Conservation (phyloP, 345 rosid genomes). For the Linum lewisii region DNA sequence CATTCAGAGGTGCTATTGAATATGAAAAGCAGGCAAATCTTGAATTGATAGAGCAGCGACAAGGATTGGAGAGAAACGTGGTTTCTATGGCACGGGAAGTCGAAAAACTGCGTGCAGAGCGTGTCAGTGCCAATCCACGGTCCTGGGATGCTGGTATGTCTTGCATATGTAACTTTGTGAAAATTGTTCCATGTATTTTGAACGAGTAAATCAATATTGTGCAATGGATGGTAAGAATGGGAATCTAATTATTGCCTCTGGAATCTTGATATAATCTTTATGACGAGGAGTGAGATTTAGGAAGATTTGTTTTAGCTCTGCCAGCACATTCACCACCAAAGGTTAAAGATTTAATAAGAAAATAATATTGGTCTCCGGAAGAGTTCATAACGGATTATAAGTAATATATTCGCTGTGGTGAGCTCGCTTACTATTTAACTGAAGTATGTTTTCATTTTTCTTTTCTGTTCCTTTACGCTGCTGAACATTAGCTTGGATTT, state of each 20-base stretch:
- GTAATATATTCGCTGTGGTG: too few species aligned
- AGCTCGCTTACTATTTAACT: not conserved
- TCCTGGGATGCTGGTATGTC: conserved; percentile 62
- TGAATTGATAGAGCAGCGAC: conserved; percentile 88
- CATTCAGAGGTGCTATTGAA: conserved; percentile 58
- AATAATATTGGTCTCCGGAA: too few species aligned
- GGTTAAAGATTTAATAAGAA: too few species aligned
- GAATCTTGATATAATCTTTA: not conserved
- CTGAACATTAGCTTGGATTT: not conserved
- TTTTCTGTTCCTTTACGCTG: not conserved
- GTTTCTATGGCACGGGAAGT: conserved; percentile 98
- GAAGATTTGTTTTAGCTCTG: too few species aligned
- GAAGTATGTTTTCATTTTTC: not conserved
- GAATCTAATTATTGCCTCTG: too few species aligned
- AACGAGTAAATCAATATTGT: conserved; percentile 1
- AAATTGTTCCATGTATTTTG: conserved; percentile 8
- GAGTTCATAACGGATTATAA: too few species aligned
- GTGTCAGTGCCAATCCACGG: conserved; percentile 50
- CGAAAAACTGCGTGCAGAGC: conserved; percentile 86
- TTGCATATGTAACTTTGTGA: conserved; percentile 8
- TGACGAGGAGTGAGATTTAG: too few species aligned
- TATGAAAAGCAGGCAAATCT: conserved; percentile 90
- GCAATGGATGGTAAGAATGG: too few species aligned
- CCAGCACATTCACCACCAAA: too few species aligned
- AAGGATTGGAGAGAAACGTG: conserved; percentile 86